phyloP scores from a whole-genome alignment of 257 asterid genomes.

The Nicotiana noctiflora region DNA sequence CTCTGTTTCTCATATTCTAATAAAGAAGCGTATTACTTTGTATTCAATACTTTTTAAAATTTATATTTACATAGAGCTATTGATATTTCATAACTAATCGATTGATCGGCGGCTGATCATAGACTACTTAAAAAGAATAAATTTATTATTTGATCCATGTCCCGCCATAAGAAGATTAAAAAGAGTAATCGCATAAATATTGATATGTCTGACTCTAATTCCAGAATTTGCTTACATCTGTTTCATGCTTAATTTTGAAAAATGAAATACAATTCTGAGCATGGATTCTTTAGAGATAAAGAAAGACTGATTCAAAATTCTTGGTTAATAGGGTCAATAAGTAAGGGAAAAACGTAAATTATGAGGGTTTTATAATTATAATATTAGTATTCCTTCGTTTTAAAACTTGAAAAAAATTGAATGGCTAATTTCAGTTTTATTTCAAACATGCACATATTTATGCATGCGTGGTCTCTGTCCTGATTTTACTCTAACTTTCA shows the following conservation, averaged over 20 bases:
- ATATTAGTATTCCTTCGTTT: neutral
- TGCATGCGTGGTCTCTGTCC: neutral
- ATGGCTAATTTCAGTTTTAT: neutral
- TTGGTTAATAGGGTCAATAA: neutral
- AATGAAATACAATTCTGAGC: neutral
- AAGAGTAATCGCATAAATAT: too few relatives aligned
- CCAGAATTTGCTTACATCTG: too few relatives aligned
- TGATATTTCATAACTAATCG: too few relatives aligned
- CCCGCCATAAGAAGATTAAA: too few relatives aligned
- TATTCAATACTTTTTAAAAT: too few relatives aligned
- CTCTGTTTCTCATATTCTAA: neutral
- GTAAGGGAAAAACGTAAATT: too few relatives aligned
- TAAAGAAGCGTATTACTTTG: too few relatives aligned
- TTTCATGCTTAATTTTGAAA: neutral
- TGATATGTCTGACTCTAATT: too few relatives aligned
- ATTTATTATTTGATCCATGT: too few relatives aligned
- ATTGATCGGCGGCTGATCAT: too few relatives aligned
- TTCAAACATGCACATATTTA: neutral
- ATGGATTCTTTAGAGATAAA: neutral
- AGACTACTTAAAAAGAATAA: too few relatives aligned
- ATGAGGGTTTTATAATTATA: neutral
- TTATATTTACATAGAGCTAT: too few relatives aligned
- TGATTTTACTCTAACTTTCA: slow-evolving; percentile 3
- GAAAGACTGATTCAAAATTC: neutral
- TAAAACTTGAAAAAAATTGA: neutral